A percentile compares a stretch with the other conserved stretches of the same genome.
Conservation (phyloP, 192 early-diverging fungal genomes). For the Rhizophagus clarus region DNA sequence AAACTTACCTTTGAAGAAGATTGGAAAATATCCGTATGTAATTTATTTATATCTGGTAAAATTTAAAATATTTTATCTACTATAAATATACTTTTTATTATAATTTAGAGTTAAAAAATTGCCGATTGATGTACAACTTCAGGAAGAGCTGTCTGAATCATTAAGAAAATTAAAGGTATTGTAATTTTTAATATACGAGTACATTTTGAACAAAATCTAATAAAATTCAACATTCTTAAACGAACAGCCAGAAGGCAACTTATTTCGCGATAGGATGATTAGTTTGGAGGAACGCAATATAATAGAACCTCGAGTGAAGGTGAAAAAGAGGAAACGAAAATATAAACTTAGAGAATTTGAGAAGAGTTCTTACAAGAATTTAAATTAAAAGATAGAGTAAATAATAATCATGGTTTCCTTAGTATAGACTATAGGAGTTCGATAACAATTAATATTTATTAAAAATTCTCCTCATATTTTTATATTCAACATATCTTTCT, state of each 20-base stretch:
- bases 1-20: constrained; percentile 42
- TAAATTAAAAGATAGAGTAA: not conserved
- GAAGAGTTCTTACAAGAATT: not conserved
- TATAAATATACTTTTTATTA: not conserved
- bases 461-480: too few species aligned
- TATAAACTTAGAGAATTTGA: not conserved
- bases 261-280: constrained; percentile 57
- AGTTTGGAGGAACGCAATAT: constrained; percentile 58
- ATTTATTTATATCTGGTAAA: too few species aligned
- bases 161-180: constrained; percentile 8
- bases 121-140: constrained; percentile 46
- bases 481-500: too few species aligned
- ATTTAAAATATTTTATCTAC: too few species aligned
- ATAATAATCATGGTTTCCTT: too few species aligned
- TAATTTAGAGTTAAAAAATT: constrained; percentile 33
- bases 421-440: too few species aligned
- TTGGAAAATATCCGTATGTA: constrained; percentile 45
- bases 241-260: constrained; percentile 60
- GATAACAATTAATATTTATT: too few species aligned
- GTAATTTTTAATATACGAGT: not conserved
- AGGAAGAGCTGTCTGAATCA: not conserved
- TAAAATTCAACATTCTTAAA: constrained; percentile 45
- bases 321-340: not conserved
- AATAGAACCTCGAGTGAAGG: constrained; percentile 50
- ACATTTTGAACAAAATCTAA: not conserved